Evolutionary conservation across 768 basidiomycete species (phyloP).

Genomic region (Termitomyces sp.): DNA sequence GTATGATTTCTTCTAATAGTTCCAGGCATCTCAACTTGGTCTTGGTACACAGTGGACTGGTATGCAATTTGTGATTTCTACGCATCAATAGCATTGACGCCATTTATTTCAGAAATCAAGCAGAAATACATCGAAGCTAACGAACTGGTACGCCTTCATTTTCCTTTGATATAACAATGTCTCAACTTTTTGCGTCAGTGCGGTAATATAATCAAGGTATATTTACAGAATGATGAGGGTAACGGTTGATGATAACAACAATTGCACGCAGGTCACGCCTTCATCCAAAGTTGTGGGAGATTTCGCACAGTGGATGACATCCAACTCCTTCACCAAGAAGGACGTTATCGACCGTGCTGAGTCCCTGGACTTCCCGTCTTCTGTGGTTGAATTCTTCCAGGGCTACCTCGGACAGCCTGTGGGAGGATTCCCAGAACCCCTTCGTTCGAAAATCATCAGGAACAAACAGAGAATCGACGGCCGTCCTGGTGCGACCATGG

Average conservation of each 20-base stretch:
- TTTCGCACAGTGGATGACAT: slow-evolving; percentile 99
- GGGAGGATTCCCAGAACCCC: slow-evolving; percentile 97
- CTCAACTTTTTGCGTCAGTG: slow-evolving; percentile 44
- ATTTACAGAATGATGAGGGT: not conserved
- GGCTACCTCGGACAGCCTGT: slow-evolving; percentile 97
- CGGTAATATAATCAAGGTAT: slow-evolving; percentile 92
- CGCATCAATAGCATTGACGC: slow-evolving; percentile 6
- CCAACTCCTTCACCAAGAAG: slow-evolving; percentile 82
- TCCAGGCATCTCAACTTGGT: slow-evolving; percentile 97
- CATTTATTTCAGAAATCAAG: slow-evolving; percentile 69
- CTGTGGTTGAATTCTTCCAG: slow-evolving; percentile 98
- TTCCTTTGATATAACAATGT: slow-evolving; percentile 1
- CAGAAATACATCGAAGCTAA: slow-evolving; percentile 99
- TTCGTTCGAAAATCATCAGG: slow-evolving; percentile 87
- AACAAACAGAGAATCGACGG: slow-evolving; percentile 91
- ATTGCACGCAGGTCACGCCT: slow-evolving; percentile 73
- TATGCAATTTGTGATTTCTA: slow-evolving; percentile 23
- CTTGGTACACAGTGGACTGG: slow-evolving; percentile 95
- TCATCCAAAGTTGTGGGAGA: slow-evolving; percentile 99
- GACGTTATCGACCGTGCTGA: slow-evolving; percentile 86
- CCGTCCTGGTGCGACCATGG: slow-evolving; percentile 85
- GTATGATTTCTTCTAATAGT: slow-evolving; percentile 40
- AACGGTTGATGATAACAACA: not conserved
- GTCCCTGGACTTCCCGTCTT: slow-evolving; percentile 94
- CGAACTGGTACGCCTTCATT: slow-evolving; percentile 59